Conservation (phyloP, 257 asterid species). For the Nicotiana obtusifolia region DNA sequence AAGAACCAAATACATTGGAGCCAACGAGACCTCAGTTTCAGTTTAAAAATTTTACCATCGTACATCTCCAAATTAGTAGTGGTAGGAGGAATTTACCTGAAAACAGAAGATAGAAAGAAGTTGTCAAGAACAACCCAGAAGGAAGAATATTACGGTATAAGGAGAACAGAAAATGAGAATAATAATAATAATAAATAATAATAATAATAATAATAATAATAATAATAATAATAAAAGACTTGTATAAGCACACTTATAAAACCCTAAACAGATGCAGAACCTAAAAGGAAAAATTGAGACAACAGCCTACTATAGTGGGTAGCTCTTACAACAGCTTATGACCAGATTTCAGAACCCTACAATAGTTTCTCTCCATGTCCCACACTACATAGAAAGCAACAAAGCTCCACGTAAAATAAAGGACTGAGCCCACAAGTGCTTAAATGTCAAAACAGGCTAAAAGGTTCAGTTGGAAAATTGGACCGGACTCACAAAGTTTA, state of each 20-base stretch:
- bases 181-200: too few relatives aligned
- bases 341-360: not conserved
- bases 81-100: constrained; percentile 72
- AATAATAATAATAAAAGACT: not conserved
- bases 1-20: constrained; percentile 64
- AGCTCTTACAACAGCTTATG: not conserved
- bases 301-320: not conserved
- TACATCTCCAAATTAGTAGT: constrained; percentile 71
- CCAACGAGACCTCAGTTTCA: constrained; percentile 76
- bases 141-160: not conserved
- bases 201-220: too few relatives aligned
- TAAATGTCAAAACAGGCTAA: not conserved
- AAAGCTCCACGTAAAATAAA: not conserved
- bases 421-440: not conserved
- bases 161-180: not conserved
- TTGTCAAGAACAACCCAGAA: not conserved
- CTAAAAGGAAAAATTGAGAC: not conserved
- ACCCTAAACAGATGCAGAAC: not conserved
- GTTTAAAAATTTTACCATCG: constrained; percentile 58
- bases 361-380: not conserved
- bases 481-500: not conserved
- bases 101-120: not conserved
- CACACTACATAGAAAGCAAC: not conserved
- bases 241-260: not conserved
- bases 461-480: not conserved